A percentile compares a stretch with the other conserved stretches of the same genome.
phyloP scores from a whole-genome alignment of 257 asterid species.

The Solanum rostratum region DNA sequence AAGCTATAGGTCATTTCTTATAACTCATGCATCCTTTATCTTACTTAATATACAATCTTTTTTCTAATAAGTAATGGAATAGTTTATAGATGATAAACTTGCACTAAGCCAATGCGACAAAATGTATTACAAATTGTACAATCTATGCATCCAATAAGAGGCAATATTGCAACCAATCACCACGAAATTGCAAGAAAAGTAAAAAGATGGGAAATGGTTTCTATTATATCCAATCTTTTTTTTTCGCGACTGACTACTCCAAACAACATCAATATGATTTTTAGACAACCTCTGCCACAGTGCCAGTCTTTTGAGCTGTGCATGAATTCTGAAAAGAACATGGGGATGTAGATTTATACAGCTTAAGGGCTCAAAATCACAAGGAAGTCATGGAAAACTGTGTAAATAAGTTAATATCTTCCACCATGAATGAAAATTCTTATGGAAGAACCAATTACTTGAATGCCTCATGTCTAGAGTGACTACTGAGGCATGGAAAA shows the following conservation, averaged over 20 bases:
- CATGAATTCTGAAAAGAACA: not conserved
- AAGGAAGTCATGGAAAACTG: not conserved
- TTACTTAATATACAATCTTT: not conserved
- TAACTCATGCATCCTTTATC: not conserved
- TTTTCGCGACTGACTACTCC: not conserved
- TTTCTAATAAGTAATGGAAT: not conserved
- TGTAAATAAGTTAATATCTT: not conserved
- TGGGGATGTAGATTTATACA: not conserved
- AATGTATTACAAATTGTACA: not conserved
- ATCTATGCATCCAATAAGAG: not conserved
- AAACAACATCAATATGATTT: not conserved
- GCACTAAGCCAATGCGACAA: not conserved
- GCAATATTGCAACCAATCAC: not conserved
- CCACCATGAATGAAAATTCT: not conserved
- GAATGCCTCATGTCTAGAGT: not conserved
- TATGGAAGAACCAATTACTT: not conserved
- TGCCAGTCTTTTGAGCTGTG: not conserved
- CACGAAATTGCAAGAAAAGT: not conserved
- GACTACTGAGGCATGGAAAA: not conserved
- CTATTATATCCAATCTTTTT: not conserved
- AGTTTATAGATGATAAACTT: not conserved
- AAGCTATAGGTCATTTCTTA: not conserved
- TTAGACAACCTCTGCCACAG: not conserved
- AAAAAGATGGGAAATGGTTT: not conserved
- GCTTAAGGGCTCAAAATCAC: not conserved